Evolutionary conservation across 2,329 filamentous ascomycete genomes (phyloP).

Genomic region (Phyllosticta paracitricarpa): DNA sequence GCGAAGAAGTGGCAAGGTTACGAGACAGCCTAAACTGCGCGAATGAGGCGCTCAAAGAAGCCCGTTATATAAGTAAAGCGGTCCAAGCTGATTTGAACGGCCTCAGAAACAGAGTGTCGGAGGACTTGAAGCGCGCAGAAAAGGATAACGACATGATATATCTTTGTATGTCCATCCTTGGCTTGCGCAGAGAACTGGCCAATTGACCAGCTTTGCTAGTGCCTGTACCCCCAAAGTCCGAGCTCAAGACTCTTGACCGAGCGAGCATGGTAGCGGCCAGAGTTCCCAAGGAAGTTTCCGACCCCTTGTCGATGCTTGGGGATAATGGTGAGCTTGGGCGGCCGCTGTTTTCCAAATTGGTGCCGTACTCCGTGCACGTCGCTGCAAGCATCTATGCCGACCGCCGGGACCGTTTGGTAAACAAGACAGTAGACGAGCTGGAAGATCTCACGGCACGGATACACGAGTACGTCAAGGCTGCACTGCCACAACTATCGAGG

Average conservation of each 20-base stretch:
- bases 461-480: slow-evolving; percentile 46
- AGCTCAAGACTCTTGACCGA: slow-evolving; percentile 74
- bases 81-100: slow-evolving; percentile 75
- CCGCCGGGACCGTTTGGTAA: slow-evolving; percentile 78
- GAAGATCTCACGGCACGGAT: slow-evolving; percentile 72
- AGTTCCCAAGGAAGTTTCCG: slow-evolving; percentile 70
- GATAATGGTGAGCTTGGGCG: slow-evolving; percentile 72
- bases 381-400: slow-evolving; percentile 94
- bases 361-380: slow-evolving; percentile 91
- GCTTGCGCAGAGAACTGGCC: not conserved
- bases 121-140: slow-evolving; percentile 84
- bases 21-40: slow-evolving; percentile 74
- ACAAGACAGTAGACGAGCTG: slow-evolving; percentile 72
- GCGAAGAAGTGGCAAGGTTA: slow-evolving; percentile 84
- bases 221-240: slow-evolving; percentile 76
- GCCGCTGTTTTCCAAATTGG: slow-evolving; percentile 79
- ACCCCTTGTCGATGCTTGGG: slow-evolving; percentile 70
- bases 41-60: slow-evolving; percentile 77
- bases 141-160: slow-evolving; percentile 97
- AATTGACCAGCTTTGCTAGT: slow-evolving; percentile 30
- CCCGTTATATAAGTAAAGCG: slow-evolving; percentile 67
- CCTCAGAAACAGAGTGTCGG: slow-evolving; percentile 70
- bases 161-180: slow-evolving; percentile 46
- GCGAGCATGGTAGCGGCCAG: slow-evolving; percentile 79
- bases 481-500: not conserved